Base-by-base conservation (phyloP, 331 rosid genomes). In the Erythrophleum ivorense region DNA sequence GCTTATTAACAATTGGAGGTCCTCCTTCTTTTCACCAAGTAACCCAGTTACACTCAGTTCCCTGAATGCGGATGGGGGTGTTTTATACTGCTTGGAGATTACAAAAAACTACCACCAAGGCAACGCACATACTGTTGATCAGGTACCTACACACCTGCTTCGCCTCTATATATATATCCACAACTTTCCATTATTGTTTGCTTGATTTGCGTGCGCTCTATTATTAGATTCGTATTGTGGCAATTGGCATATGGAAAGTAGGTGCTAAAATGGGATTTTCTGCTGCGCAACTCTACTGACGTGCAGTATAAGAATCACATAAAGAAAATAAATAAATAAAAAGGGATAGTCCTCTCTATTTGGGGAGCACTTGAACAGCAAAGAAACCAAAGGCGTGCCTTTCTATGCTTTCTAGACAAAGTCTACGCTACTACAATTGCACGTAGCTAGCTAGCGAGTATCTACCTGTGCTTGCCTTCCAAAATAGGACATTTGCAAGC, bases 1-100 rank as follows among this genome's bases (percentile, higher is more conserved):
- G 5, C 90, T 95, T 16, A 88, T 91, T 57, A 95, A 93, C 79
- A 95, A 93, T 78, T 95, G 99, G 99, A 89, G 99, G 57, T 95
- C 99, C 0, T 95, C 99, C 1, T 95, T 95, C 81, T 95, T 93
- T 73, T 89, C 98, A n/a, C 89, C 98, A 0, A 85, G 88, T 7
- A 95, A 95, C 50, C 97, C 97, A 29, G 92, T 93, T n/a, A 90
- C 94, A 71, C 88, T 95, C 75, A 80, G 79, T 73, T 91, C 99
- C 10, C 77, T 93, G 1, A 88, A 91, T 4, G 80, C 90, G 10
- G 85, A 95, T 45, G 98, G 94, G 1, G 94, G 91, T 41, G 94
- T 91, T 50, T 82, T 95, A 41, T 95, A 95, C 87, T 95, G 99
- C 91, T 83, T 95, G 88, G 99, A 95, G 88, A 87, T 95, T 15